Conservation (phyloP, 352 stramenopile genomes). For the Phytopythium delawarense region DNA sequence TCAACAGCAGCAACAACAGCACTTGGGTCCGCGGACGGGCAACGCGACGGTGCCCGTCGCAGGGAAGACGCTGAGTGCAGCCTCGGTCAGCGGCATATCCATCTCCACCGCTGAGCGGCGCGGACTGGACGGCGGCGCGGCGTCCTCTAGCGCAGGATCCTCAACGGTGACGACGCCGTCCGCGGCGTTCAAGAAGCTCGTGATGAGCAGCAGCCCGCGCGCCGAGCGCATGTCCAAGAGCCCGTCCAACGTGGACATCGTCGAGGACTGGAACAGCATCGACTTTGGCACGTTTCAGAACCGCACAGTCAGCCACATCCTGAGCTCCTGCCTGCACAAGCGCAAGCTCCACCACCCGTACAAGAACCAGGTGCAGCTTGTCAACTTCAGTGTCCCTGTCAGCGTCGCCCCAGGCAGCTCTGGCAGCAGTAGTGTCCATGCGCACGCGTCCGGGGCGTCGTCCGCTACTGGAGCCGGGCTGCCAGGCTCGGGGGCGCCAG, state of each 20-base stretch:
- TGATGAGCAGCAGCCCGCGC: slow-evolving; percentile 52
- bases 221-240: slow-evolving; percentile 48
- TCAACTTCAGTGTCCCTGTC: slow-evolving; percentile 75
- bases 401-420: slow-evolving; percentile 7
- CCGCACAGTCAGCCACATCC: slow-evolving; percentile 77
- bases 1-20: slow-evolving; percentile 21
- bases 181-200: slow-evolving; percentile 21
- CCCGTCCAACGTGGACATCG: slow-evolving; percentile 69
- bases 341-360: slow-evolving; percentile 79
- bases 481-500: background rate
- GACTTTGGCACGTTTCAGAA: slow-evolving; percentile 84
- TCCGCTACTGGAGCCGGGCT: background rate
- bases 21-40: background rate
- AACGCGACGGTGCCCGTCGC: background rate
- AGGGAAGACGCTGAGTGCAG: background rate
- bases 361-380: slow-evolving; percentile 80
- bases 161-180: background rate
- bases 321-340: slow-evolving; percentile 81
- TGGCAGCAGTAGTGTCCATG: background rate
- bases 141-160: background rate
- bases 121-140: background rate
- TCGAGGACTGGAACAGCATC: slow-evolving; percentile 76
- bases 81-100: slow-evolving; percentile 6
- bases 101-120: background rate
- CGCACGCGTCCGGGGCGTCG: background rate